These are phyloP conservation scores for Macadamia integrifolia DNA, from an alignment of 164 flowering plant genomes.

Conservation along the genomic window DNA sequence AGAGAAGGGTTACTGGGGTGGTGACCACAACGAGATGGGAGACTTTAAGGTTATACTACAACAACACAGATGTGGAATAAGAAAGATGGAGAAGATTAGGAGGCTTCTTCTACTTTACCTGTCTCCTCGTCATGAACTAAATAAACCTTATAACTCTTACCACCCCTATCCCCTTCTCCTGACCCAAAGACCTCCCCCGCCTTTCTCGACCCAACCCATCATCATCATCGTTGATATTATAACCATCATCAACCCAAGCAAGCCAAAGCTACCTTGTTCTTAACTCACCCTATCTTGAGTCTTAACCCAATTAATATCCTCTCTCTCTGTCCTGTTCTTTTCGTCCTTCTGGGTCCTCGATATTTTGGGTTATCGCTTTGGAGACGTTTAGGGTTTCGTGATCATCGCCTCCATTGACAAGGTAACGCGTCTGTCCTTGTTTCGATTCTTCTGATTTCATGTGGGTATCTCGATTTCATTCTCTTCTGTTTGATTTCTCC, in stretches of 20 bases:
- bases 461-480: conserved; percentile 2
- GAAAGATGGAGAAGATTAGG: conserved; percentile 12
- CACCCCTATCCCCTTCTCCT: not conserved
- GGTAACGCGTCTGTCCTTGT: too few species aligned
- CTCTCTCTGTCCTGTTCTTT: not conserved
- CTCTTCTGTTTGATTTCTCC: not conserved
- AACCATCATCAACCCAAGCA: too few species aligned
- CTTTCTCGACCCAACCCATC: too few species aligned
- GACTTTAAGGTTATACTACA: not conserved
- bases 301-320: not conserved
- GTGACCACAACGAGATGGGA: not conserved
- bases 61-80: conserved; percentile 8
- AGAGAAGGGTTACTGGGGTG: not conserved
- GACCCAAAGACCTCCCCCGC: too few species aligned
- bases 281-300: too few species aligned
- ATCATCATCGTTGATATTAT: too few species aligned
- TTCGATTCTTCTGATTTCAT: not conserved
- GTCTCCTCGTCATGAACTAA: not conserved
- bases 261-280: too few species aligned
- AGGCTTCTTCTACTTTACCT: not conserved
- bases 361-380: too few species aligned
- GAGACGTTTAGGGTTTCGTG: too few species aligned
- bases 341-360: not conserved
- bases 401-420: too few species aligned
- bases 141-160: not conserved